Conservation (phyloP, 75 land plant species). For the Azolla pinnata region DNA sequence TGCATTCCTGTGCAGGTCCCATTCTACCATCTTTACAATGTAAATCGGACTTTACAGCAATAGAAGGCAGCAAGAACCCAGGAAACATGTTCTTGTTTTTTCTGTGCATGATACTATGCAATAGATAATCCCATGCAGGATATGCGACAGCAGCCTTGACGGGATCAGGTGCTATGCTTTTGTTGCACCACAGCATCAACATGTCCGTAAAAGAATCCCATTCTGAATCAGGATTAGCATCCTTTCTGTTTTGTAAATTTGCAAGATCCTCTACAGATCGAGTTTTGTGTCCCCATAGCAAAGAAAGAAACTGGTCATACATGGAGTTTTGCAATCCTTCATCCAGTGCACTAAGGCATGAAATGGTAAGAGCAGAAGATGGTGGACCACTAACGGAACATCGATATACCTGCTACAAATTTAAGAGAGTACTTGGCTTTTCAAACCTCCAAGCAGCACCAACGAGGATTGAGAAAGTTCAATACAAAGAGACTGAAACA, state of each 20-base stretch:
- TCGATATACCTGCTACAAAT: constrained; percentile 53
- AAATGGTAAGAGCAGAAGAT: constrained; percentile 50
- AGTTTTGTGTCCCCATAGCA: constrained; percentile 49
- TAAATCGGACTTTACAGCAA: no score
- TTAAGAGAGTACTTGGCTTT: not conserved
- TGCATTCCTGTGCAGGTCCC: no score
- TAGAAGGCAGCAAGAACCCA: no score
- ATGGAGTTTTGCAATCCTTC: constrained; percentile 62
- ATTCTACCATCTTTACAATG: no score
- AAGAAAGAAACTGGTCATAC: constrained; percentile 41
- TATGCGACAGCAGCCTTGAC: constrained; percentile 7
- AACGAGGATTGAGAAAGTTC: no score
- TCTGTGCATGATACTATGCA: constrained; percentile 59
- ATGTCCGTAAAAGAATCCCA: constrained; percentile 63
- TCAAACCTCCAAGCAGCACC: not conserved
- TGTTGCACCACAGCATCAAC: constrained; percentile 33
- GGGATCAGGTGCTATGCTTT: constrained; percentile 1
- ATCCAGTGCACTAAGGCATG: constrained; percentile 71
- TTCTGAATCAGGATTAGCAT: constrained; percentile 40
- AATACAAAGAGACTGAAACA: constrained; percentile 1
- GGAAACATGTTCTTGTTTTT: constrained; percentile 24
- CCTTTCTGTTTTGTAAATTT: constrained; percentile 20
- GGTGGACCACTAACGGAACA: constrained; percentile 58
- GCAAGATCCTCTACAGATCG: constrained; percentile 16
- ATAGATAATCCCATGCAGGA: constrained; percentile 68